Evolutionary conservation across 106 monocot species (phyloP), one percentile per base, ranked within the genome.

Genomic region (Ottelia alismoides): DNA sequence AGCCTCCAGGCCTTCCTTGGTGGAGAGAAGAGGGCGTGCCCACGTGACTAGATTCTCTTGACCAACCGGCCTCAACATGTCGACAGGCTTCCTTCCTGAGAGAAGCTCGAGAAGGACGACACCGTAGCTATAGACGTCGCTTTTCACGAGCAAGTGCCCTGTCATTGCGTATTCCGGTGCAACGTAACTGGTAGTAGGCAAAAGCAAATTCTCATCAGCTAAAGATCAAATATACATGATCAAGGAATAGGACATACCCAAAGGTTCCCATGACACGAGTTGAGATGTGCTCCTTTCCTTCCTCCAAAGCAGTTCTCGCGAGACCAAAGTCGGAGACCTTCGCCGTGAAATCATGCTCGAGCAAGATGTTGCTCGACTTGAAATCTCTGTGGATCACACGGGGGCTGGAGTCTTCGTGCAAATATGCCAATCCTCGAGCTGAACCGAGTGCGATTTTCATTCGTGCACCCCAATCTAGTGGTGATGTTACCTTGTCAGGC

Each of bases 131-230:
- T 92, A 92, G 11, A 92, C 92, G 60, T 92, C 92, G 11, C 86
- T 87, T 61, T 92, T 92, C 35, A 92, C 92, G n/a, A 92, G 82
- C 57, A 92, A 82, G 69, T 92, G 92, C 30, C 92, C 92, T 0
- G 92, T 92, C 92, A 92, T 87, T 49, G 92, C 92, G 58, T 92
- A 92, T 57, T 92, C 92, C 6, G 92, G 92, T 1, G 92, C 92
- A 20, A 92, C 92, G 57, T 92, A 92, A 45, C 91, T 92, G 64
- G 5, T 23, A n/a, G n/a, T n/a, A n/a, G n/a, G n/a, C n/a, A 43
- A 43, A 43, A 43, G 40, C 40, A 43, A 43, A 43, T 43, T 43
- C 40, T 7, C 16, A 6, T 43, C 40, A 43, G 16, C 16, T 6
- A 43, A 43, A 43, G 10, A 43, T 7, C 16, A 43, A 43, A 43